Evolutionary conservation across 495 filamentous ascomycete species (phyloP).

Genomic region (Bathelium albidoporum): DNA sequence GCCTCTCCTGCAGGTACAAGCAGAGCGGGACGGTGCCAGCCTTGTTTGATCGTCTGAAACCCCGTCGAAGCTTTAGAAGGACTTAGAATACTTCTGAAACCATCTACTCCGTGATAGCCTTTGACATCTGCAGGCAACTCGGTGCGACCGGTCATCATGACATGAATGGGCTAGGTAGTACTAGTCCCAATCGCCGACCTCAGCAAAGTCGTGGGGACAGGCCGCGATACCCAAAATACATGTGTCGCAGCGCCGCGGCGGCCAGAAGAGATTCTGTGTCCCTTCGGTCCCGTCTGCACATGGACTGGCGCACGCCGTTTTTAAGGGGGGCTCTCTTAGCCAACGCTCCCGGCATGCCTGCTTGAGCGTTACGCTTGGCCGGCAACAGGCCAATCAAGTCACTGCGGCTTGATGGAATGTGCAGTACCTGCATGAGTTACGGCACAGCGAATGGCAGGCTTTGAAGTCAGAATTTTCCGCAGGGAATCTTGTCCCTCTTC

Average conservation of each 20-base stretch:
- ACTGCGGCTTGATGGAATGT: not conserved
- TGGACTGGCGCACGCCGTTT: not conserved
- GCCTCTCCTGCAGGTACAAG: slow-evolving; percentile 3
- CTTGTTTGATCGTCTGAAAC: slow-evolving; percentile 4
- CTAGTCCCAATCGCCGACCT: not conserved
- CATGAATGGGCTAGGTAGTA: no score
- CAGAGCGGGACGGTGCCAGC: not conserved
- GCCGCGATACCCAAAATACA: not conserved
- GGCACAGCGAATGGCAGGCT: not conserved
- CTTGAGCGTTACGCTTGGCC: not conserved
- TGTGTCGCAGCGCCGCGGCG: no score
- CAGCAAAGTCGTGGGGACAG: not conserved
- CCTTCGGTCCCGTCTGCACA: not conserved
- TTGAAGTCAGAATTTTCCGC: not conserved
- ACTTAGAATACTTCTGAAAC: slow-evolving; percentile 3
- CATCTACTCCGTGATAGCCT: not conserved
- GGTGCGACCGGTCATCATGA: not conserved
- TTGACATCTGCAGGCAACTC: not conserved
- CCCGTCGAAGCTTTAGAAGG: not conserved
- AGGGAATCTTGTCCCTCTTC: not conserved
- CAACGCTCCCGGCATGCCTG: not conserved
- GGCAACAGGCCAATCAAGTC: not conserved
- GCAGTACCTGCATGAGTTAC: not conserved
- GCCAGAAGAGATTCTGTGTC: not conserved
- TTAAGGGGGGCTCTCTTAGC: not conserved